Base-by-base conservation (phyloP, 768 basidiomycete species). In the Panellus pusillus region DNA sequence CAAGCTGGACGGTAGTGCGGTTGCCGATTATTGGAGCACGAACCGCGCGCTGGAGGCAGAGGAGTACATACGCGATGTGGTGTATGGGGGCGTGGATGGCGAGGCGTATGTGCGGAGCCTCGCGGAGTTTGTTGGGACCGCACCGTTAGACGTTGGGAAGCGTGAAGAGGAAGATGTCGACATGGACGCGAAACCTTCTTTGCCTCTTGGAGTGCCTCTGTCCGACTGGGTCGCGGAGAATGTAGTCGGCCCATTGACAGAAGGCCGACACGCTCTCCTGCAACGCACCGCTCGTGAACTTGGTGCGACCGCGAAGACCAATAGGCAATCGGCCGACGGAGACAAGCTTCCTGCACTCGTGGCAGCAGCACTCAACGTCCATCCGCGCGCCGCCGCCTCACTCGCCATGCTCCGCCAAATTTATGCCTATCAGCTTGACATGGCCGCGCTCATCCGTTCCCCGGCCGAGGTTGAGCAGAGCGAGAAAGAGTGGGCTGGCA, bases 11-110 rank as follows among this genome's bases (percentile, higher is more conserved):
- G 50, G 50, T 42, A 53, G 61, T 9, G 28, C 65, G 3, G 70
- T 66, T 6, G 24, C 24, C 24, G 6, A 24, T 24, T 83, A 83
- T 56, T 88, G 82, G 79, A 76, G 71, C 19, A 65, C 71, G 12
- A 72, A 71, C 44, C 71, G 74, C 6, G 81, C 79, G 12, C 66
- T 67, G n/a, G 75, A 78, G 19, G 87, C 79, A 2, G 85, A 89
- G 68, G 77, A 75, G n/a, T 89, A 86, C 61, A 42, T 91, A 15
- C 70, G 79, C 17, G 86, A 90, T 63, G 64, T 89, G n/a, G 88
- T 91, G 0, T 91, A 91, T 63, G 89, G 90, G 0, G 89, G 90
- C 42, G 75, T 82, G 0, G 87, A 89, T 51, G 89, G 90, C 1
- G 68, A 83, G 24, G 89, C 89, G 6, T 91, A 91, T 65, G 78